Base-by-base conservation (phyloP, 2,329 filamentous ascomycete genomes). In the Colletotrichum gigasporum region DNA sequence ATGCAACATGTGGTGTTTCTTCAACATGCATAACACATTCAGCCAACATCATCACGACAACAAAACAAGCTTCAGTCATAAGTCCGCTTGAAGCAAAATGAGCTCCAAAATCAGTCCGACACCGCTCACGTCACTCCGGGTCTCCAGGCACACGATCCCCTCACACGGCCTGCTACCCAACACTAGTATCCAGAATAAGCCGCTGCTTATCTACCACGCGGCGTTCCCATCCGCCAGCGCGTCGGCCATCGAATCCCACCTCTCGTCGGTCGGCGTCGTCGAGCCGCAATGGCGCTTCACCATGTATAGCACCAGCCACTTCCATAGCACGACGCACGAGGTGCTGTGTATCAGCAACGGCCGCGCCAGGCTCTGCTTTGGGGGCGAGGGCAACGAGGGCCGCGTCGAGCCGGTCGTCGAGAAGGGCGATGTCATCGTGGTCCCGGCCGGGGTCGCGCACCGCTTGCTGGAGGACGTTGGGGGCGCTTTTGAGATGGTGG, bases 311-410 rank as follows among this genome's bases (percentile, higher is more conserved):
- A 84, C 82, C 5, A 87, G 84, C 1, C 90, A 92, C 75, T 92
- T 90, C 73, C 90, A 92, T 76, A 87, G 81, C 69, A 91, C 84
- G 0, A 83, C 86, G 0, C 89, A 92, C 72, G 89, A 92, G 76
- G 84, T 91, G 3, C 82, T 93, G 2, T 85, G 82, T 68, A 82
- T 92, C 48, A 81, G 83, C 41, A 75, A 75, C 2, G 89, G 90
- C 0, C 80, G 77, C 22, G 90, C 90, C 0, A 80, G 76, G 34
- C 78, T 92, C 1, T 90, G 88, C 66, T 91, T 92, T 67, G 89
- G 90, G 4, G 87, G 88, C 12, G 88, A 90, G 68, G 77, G 80
- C 0, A 91, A 91, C 65, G 82, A 85, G 0, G 77, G 73, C 0
- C 77, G 82, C 4, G 82, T 91, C 3, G 87, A 91, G 71, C 75